Conservation (phyloP, 371 early-diverging fungal species). For the Dichotomocladium elegans region DNA sequence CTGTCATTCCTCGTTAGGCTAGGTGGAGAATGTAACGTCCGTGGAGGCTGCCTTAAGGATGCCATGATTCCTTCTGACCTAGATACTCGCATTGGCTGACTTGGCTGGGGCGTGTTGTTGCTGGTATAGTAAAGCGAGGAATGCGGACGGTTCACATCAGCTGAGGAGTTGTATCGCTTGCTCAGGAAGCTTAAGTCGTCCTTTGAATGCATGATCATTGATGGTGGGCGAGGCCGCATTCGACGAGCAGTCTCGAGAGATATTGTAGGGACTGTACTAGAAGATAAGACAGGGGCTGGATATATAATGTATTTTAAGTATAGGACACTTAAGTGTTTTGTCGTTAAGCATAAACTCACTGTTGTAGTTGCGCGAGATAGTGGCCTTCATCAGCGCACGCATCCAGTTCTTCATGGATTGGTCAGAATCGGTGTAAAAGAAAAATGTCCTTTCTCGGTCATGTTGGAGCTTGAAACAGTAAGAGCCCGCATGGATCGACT, state of each 20-base stretch:
- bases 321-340: neutral
- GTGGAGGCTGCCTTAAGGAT: neutral
- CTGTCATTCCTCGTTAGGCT: constrained; percentile 3
- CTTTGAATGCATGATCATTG: constrained; percentile 28
- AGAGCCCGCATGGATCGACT: constrained; percentile 60
- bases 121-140: neutral
- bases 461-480: constrained; percentile 69
- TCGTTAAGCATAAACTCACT: neutral
- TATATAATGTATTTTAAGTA: constrained; percentile 1
- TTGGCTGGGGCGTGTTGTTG: neutral
- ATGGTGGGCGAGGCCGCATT: constrained; percentile 64
- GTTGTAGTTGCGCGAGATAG: constrained; percentile 54
- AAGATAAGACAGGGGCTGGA: constrained; percentile 70
- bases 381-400: constrained; percentile 68
- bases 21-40: neutral
- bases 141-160: neutral
- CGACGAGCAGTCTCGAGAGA: constrained; percentile 58
- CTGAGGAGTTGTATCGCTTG: neutral
- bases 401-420: constrained; percentile 57
- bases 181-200: neutral
- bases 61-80: constrained; percentile 7
- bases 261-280: constrained; percentile 62
- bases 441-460: constrained; percentile 58
- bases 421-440: constrained; percentile 61
- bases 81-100: constrained; percentile 9